These are phyloP conservation scores for Microcos paniculata DNA, from an alignment of 345 rosid genomes.

Conservation along the genomic window DNA sequence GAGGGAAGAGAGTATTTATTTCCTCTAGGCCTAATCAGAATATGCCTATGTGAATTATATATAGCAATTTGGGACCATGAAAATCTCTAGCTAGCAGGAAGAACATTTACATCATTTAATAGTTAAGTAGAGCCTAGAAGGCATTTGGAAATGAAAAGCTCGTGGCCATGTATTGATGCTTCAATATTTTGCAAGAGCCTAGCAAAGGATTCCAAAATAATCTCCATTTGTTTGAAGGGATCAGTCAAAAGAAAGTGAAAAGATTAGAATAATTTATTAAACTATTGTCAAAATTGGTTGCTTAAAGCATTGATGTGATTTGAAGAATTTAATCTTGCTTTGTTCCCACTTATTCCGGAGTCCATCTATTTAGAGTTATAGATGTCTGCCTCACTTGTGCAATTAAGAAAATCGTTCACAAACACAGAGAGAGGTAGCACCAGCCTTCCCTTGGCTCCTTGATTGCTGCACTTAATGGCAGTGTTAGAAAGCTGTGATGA, in stretches of 20 bases:
- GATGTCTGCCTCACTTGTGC: neutral
- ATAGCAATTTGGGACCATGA: neutral
- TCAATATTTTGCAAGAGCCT: conserved; percentile 10
- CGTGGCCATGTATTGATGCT: conserved; percentile 28
- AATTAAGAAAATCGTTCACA: neutral
- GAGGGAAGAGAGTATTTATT: neutral
- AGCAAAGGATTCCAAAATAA: conserved; percentile 18
- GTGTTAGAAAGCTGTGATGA: conserved; percentile 22
- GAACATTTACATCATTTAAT: neutral
- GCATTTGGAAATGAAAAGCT: conserved; percentile 13
- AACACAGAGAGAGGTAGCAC: neutral
- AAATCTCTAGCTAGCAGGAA: neutral
- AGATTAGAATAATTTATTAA: conserved; percentile 33
- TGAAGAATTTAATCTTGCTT: conserved; percentile 60
- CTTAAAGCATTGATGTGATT: conserved; percentile 54
- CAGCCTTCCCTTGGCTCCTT: conserved; percentile 1
- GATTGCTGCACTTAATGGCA: conserved; percentile 19
- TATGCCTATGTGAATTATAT: conserved; percentile 11
- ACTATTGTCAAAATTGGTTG: conserved; percentile 32
- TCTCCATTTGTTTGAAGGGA: conserved; percentile 28
- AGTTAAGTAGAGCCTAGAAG: neutral
- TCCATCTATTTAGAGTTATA: conserved; percentile 20
- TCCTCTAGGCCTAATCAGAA: conserved; percentile 11
- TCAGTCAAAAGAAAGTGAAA: conserved; percentile 34
- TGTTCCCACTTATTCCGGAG: conserved; percentile 40